Percentiles rank a stretch among this genome's conserved stretches.
These are phyloP conservation scores for Fusarium nanum DNA, from an alignment of 2,329 filamentous ascomycete species.

Conservation along the genomic window DNA sequence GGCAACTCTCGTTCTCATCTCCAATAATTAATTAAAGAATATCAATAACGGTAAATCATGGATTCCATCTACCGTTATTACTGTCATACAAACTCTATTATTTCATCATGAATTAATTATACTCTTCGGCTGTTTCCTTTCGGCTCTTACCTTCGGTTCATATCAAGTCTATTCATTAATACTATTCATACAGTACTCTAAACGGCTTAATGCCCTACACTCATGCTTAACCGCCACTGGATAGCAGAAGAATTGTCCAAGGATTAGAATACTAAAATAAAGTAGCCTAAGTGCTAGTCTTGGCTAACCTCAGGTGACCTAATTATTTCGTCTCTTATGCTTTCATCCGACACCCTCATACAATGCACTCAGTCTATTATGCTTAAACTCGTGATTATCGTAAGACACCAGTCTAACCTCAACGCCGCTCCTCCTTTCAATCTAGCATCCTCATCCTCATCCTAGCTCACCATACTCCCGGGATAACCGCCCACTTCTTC, in stretches of 20 bases:
- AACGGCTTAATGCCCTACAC: background rate
- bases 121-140: slow-evolving; percentile 24
- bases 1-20: slow-evolving; percentile 33
- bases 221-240: background rate
- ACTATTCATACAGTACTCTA: too few species aligned
- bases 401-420: background rate
- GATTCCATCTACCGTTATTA: background rate
- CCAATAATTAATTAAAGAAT: background rate
- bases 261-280: background rate
- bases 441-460: slow-evolving; percentile 33
- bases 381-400: background rate
- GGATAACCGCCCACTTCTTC: slow-evolving; percentile 77
- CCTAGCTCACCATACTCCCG: slow-evolving; percentile 63
- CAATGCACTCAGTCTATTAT: background rate
- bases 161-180: background rate
- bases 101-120: background rate
- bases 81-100: background rate
- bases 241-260: background rate
- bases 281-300: background rate
- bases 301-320: background rate
- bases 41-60: background rate
- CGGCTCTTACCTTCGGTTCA: slow-evolving; percentile 30
- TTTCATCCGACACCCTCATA: background rate
- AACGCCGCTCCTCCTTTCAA: slow-evolving; percentile 2
- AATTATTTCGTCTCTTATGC: background rate